These are phyloP conservation scores for Gracilaria vermiculophylla DNA, from an alignment of 23 red algal genomes.

Conservation along the genomic window DNA sequence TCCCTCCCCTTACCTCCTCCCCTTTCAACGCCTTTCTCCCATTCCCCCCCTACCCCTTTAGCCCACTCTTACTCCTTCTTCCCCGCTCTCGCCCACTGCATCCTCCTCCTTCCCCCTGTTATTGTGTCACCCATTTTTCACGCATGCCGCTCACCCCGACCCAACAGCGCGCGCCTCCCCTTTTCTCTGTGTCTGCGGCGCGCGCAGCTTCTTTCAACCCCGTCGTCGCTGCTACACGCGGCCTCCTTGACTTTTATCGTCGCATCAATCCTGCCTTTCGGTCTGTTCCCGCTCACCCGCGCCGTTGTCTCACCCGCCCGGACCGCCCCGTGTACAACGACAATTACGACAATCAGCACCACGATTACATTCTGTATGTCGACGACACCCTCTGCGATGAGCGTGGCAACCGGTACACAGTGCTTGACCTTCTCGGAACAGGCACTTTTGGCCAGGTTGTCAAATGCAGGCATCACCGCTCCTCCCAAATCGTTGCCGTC, in stretches of 20 bases:
- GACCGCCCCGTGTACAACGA: slow-evolving; percentile 38
- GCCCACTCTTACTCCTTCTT: neutral
- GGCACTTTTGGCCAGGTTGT: slow-evolving; percentile 95
- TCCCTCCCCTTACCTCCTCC: neutral
- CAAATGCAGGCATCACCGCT: slow-evolving; percentile 67
- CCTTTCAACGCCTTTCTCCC: neutral
- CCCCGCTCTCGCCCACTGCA: neutral
- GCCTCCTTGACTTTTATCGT: slow-evolving; percentile 50
- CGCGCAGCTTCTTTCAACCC: slow-evolving; percentile 8
- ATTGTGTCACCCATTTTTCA: neutral
- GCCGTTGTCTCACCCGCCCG: slow-evolving; percentile 58
- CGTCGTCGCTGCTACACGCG: slow-evolving; percentile 32
- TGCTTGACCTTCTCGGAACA: slow-evolving; percentile 82
- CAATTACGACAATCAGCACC: slow-evolving; percentile 66
- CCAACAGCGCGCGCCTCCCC: neutral
- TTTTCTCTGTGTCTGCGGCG: neutral
- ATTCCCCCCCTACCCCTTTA: neutral
- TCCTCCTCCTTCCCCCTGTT: neutral
- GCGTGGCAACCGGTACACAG: slow-evolving; percentile 52
- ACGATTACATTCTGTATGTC: slow-evolving; percentile 86
- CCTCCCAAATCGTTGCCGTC: slow-evolving; percentile 73
- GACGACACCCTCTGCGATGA: slow-evolving; percentile 63
- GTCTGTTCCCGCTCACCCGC: neutral
- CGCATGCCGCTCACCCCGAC: neutral
- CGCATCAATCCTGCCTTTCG: slow-evolving; percentile 34